A percentile compares a stretch with the other conserved stretches of the same genome.
Conservation (phyloP, 768 basidiomycete species). For the Hericium rajendrae region DNA sequence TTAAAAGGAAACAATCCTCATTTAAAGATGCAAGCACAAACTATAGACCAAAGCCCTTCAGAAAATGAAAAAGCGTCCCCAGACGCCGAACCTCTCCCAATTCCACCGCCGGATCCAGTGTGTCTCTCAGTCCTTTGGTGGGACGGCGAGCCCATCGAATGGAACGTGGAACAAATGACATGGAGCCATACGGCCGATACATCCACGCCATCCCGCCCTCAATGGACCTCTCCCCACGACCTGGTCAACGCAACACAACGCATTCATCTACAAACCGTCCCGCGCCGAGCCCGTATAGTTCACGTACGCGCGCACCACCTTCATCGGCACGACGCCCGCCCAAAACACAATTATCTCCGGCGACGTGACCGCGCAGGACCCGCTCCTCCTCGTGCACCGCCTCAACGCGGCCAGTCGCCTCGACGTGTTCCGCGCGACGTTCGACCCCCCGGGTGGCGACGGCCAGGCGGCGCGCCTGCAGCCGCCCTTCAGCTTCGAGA, state of each 20-base stretch:
- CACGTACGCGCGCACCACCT: background rate
- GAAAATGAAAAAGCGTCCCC: too few relatives aligned
- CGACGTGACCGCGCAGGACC: background rate
- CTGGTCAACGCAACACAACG: background rate
- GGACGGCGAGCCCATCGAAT: background rate
- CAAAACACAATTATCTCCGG: background rate
- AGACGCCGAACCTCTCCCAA: too few relatives aligned
- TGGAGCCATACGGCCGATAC: background rate
- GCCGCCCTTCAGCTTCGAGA: background rate
- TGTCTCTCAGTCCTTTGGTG: background rate
- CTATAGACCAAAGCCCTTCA: too few relatives aligned
- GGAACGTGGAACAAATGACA: background rate
- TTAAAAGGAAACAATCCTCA: too few relatives aligned
- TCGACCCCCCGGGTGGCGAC: background rate
- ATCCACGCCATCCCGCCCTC: background rate
- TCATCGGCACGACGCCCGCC: background rate
- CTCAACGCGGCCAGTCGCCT: background rate
- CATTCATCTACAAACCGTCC: background rate
- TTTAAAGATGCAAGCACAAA: too few relatives aligned
- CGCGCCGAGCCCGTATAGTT: background rate
- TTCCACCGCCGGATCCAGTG: background rate
- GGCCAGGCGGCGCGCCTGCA: background rate
- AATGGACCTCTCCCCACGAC: background rate
- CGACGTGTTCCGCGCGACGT: background rate
- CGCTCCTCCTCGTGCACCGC: background rate